These are phyloP conservation scores for Agrocybe pediades DNA, from an alignment of 768 basidiomycete species.

Conservation along the genomic window DNA sequence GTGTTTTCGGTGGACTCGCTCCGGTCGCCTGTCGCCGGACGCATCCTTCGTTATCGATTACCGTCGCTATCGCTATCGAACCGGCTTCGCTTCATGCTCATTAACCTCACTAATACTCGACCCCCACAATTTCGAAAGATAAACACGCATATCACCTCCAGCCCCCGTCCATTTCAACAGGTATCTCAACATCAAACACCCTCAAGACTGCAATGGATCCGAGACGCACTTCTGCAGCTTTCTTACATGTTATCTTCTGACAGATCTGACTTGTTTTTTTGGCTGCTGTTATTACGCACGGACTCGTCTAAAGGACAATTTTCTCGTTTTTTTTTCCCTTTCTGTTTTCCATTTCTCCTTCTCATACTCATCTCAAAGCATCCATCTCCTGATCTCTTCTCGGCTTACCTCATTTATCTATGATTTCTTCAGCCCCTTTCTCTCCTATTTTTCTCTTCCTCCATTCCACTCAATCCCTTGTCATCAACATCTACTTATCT, in stretches of 20 bases:
- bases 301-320: slow-evolving; percentile 13
- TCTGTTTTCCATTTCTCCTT: not conserved
- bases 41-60: not conserved
- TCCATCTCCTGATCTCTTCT: slow-evolving; percentile 13
- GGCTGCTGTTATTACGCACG: slow-evolving; percentile 3
- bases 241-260: not conserved
- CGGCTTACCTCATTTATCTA: slow-evolving; percentile 10
- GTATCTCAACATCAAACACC: too few relatives aligned
- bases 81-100: not conserved
- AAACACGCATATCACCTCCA: too few relatives aligned
- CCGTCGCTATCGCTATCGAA: not conserved
- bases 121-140: not conserved
- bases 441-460: slow-evolving; percentile 4
- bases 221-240: not conserved
- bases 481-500: not conserved
- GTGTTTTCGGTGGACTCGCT: not conserved
- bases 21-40: not conserved
- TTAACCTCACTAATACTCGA: not conserved
- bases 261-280: not conserved
- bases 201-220: not conserved
- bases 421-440: slow-evolving; percentile 1
- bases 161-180: too few relatives aligned
- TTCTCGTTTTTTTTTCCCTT: not conserved
- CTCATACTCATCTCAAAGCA: slow-evolving; percentile 18
- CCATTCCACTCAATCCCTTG: not conserved